phyloP scores from a whole-genome alignment of 2,329 filamentous ascomycete species.

The Fusarium guadeloupense region DNA sequence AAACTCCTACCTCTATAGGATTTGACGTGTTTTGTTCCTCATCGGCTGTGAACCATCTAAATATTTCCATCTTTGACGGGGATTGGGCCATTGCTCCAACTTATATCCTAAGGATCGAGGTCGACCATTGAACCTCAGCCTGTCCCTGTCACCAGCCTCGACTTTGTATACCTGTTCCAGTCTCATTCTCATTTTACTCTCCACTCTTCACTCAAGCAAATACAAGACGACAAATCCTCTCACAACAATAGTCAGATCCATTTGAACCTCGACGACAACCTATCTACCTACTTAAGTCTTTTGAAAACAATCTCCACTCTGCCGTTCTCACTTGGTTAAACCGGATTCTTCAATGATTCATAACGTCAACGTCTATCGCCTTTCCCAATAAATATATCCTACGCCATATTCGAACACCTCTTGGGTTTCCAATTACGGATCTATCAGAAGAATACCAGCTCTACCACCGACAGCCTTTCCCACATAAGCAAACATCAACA shows the following conservation, averaged over 20 bases:
- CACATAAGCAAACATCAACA: neutral
- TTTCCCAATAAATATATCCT: constrained; percentile 3
- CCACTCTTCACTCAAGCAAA: constrained; percentile 16
- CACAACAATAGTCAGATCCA: constrained; percentile 2
- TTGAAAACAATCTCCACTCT: constrained; percentile 32
- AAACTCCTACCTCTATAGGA: constrained; percentile 33
- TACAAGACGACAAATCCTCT: constrained; percentile 6
- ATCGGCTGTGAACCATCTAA: constrained; percentile 26
- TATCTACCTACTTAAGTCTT: neutral
- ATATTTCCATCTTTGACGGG: constrained; percentile 17
- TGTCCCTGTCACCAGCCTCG: constrained; percentile 16
- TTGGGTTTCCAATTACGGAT: too few species aligned
- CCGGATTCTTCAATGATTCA: constrained; percentile 32
- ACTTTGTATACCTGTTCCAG: too few species aligned
- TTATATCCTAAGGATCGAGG: constrained; percentile 34
- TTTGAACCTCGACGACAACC: constrained; percentile 13
- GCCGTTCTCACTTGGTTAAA: constrained; percentile 25
- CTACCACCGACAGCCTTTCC: neutral
- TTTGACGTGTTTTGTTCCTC: constrained; percentile 15
- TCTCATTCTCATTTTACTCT: constrained; percentile 18
- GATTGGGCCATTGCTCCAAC: constrained; percentile 32
- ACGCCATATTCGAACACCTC: constrained; percentile 11
- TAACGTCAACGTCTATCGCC: constrained; percentile 7
- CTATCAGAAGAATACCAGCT: neutral
- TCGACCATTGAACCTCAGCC: constrained; percentile 34